A percentile compares a stretch with the other conserved stretches of the same genome.
phyloP scores from a whole-genome alignment of 331 rosid species.

The Malus hybrid region DNA sequence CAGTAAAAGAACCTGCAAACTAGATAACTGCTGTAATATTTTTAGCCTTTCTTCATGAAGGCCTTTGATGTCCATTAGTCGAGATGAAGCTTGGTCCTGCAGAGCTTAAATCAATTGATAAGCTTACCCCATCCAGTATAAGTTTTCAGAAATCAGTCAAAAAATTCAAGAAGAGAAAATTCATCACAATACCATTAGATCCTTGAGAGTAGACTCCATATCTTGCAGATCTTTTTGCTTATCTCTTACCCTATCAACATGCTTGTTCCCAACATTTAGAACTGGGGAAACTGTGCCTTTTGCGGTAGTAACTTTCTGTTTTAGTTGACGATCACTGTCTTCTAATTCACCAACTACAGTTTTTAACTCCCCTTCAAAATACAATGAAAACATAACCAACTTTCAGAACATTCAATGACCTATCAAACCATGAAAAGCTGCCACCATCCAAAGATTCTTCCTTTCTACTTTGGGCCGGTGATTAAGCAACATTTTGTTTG shows the following conservation, averaged over 20 bases:
- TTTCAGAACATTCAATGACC: neutral
- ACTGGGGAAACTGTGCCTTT: constrained; percentile 74
- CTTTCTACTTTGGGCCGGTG: neutral
- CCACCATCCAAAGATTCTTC: neutral
- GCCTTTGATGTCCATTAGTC: constrained; percentile 51
- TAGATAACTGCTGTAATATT: constrained; percentile 61
- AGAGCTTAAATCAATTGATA: constrained; percentile 19
- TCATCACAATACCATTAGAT: constrained; percentile 50
- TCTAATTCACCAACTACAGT: constrained; percentile 52
- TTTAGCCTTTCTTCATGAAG: constrained; percentile 78
- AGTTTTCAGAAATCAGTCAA: neutral
- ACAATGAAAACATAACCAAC: constrained; percentile 19
- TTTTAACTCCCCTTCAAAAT: constrained; percentile 68
- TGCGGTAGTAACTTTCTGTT: constrained; percentile 55
- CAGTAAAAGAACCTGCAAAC: constrained; percentile 57
- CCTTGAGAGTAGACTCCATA: constrained; percentile 75
- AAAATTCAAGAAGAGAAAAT: neutral
- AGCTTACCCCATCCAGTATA: neutral
- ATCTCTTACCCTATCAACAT: constrained; percentile 58
- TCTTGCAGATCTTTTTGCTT: constrained; percentile 83
- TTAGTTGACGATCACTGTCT: constrained; percentile 62
- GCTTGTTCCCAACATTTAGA: constrained; percentile 56
- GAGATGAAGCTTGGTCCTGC: constrained; percentile 68
- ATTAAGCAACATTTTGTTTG: neutral
- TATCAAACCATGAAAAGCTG: neutral